Evolutionary conservation across 2,329 filamentous ascomycete genomes (phyloP).

Genomic region (Arachnomyces sp.): DNA sequence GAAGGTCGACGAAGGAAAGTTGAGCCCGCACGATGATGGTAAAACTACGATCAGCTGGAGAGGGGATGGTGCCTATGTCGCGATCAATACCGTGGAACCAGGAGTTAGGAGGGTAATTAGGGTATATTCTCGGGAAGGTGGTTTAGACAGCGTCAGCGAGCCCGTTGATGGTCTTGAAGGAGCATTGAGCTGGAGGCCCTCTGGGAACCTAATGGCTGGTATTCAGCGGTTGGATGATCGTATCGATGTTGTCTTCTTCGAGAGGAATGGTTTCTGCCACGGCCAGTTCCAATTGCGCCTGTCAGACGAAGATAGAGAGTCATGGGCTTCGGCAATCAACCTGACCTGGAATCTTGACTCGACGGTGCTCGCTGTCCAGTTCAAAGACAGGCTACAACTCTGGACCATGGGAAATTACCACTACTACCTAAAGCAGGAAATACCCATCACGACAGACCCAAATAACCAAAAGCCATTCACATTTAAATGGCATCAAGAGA

Average conservation of each 20-base stretch:
- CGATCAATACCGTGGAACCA: conserved; percentile 69
- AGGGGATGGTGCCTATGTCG: conserved; percentile 85
- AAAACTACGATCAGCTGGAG: conserved; percentile 77
- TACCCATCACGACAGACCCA: conserved; percentile 39
- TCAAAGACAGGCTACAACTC: conserved; percentile 68
- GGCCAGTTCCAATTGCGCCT: conserved; percentile 79
- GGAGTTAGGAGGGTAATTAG: conserved; percentile 68
- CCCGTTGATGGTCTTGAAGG: conserved; percentile 87
- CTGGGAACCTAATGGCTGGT: conserved; percentile 82
- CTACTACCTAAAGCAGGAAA: conserved; percentile 93
- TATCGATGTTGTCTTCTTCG: conserved; percentile 88
- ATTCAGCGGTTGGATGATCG: conserved; percentile 62
- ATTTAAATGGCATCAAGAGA: conserved; percentile 74
- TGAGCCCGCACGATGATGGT: conserved; percentile 66
- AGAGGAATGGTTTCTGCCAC: conserved; percentile 93
- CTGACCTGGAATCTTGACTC: conserved; percentile 90
- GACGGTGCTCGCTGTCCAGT: conserved; percentile 73
- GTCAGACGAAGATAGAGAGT: conserved; percentile 49
- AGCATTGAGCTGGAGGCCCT: conserved; percentile 81
- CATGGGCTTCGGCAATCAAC: conserved; percentile 50
- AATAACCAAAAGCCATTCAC: conserved; percentile 18
- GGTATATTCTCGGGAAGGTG: conserved; percentile 82
- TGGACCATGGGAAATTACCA: conserved; percentile 98
- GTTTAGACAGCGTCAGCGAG: conserved; percentile 87
- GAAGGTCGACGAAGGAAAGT: conserved; percentile 71